These are phyloP conservation scores for Jackrogersella minutella DNA, from an alignment of 495 filamentous ascomycete genomes.

Conservation along the genomic window DNA sequence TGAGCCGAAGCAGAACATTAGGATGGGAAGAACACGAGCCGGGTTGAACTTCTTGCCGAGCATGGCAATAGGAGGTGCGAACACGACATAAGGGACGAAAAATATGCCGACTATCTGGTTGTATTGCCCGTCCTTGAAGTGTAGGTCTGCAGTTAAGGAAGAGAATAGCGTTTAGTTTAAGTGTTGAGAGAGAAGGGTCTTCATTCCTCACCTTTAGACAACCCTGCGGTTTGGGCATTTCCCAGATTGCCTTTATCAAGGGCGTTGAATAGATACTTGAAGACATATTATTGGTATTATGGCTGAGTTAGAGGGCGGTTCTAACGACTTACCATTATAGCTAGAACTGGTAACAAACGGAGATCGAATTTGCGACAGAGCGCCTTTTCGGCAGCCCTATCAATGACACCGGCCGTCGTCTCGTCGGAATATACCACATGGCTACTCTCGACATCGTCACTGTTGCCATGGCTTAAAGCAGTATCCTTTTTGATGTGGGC, in stretches of 20 bases:
- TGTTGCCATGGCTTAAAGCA: constrained; percentile 16
- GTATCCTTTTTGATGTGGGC: constrained; percentile 6
- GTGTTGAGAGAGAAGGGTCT: constrained; percentile 38
- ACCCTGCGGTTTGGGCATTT: constrained; percentile 71
- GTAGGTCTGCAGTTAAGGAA: constrained; percentile 51
- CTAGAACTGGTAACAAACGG: constrained; percentile 68
- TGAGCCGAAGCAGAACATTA: constrained; percentile 73
- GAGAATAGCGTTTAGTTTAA: neutral
- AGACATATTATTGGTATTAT: constrained; percentile 13
- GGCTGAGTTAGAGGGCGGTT: too few relatives aligned
- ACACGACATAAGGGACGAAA: constrained; percentile 79
- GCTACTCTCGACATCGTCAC: constrained; percentile 33
- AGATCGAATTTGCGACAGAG: constrained; percentile 71
- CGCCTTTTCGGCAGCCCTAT: constrained; percentile 62
- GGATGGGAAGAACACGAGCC: constrained; percentile 66
- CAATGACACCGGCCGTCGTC: constrained; percentile 33
- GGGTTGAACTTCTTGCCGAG: constrained; percentile 73
- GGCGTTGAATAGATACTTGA: constrained; percentile 64
- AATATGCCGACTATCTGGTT: constrained; percentile 77
- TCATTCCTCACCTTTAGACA: constrained; percentile 56
- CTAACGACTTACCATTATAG: constrained; percentile 63
- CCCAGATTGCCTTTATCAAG: constrained; percentile 74
- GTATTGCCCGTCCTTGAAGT: constrained; percentile 70
- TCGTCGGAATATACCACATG: constrained; percentile 26
- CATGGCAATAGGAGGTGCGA: constrained; percentile 71